Percentiles rank a stretch among this genome's conserved stretches.
Evolutionary conservation across 257 asterid genomes (phyloP).

Genomic region (Schizonepeta tenuifolia): DNA sequence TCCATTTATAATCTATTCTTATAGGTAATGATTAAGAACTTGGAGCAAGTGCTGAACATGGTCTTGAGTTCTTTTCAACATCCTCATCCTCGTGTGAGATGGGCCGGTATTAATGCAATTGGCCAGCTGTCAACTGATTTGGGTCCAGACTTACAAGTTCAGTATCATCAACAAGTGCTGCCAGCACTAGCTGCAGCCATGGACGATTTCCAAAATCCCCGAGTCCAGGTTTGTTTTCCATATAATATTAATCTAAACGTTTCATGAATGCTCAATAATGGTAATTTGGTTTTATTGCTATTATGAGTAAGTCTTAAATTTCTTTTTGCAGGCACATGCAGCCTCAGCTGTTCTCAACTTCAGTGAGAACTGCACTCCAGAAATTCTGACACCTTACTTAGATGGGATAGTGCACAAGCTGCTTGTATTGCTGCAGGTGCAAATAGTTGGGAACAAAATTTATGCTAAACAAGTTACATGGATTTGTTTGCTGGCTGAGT

Average conservation of each 20-base stretch:
- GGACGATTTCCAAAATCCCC: slow-evolving; percentile 95
- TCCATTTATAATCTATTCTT: slow-evolving; percentile 22
- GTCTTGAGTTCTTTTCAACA: slow-evolving; percentile 92
- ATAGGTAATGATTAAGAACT: slow-evolving; percentile 87
- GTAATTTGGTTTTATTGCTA: neutral
- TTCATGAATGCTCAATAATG: neutral
- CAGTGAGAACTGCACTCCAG: slow-evolving; percentile 93
- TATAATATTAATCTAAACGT: neutral
- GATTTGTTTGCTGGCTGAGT: too few species aligned
- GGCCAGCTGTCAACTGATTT: slow-evolving; percentile 98
- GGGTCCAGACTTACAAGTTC: slow-evolving; percentile 96
- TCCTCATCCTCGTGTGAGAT: slow-evolving; percentile 94
- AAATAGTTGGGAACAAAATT: slow-evolving; percentile 4
- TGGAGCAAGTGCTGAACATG: slow-evolving; percentile 90
- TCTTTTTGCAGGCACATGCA: slow-evolving; percentile 79
- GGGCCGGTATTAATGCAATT: slow-evolving; percentile 99
- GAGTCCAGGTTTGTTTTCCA: slow-evolving; percentile 77
- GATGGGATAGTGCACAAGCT: slow-evolving; percentile 86
- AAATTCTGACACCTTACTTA: slow-evolving; percentile 78
- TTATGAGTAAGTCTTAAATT: neutral
- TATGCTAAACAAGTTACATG: slow-evolving; percentile 10
- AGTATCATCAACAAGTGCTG: slow-evolving; percentile 75
- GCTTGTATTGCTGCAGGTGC: slow-evolving; percentile 83
- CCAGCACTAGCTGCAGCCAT: slow-evolving; percentile 85
- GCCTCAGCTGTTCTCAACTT: slow-evolving; percentile 96